A percentile compares a stretch with the other conserved stretches of the same genome.
Conservation (phyloP, 1,139 yeast genomes). For the Pichia sp. region DNA sequence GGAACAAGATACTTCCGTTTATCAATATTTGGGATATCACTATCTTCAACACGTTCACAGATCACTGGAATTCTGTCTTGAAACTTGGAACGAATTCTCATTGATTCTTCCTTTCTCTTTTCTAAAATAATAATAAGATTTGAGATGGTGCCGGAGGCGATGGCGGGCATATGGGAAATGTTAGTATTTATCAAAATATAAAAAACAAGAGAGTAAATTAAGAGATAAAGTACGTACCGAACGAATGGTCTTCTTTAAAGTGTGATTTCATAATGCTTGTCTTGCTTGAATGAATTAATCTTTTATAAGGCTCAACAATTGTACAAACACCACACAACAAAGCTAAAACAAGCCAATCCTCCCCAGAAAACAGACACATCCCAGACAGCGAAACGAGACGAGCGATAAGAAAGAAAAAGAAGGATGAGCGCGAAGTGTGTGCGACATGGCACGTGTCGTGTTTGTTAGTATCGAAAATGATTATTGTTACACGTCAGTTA, state of each 20-base stretch:
- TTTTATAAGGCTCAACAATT: no score
- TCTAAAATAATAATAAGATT: conserved; percentile 36
- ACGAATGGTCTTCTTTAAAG: conserved; percentile 87
- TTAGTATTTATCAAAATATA: not conserved
- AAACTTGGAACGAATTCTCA: conserved; percentile 84
- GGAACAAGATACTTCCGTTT: conserved; percentile 96
- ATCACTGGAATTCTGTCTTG: conserved; percentile 92
- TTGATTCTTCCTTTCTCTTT: conserved; percentile 93
- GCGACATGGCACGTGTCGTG: no score
- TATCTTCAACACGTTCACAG: conserved; percentile 95
- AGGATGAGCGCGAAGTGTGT: no score
- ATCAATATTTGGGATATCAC: conserved; percentile 93
- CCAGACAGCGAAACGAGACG: no score
- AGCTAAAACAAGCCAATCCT: no score
- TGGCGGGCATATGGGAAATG: conserved; percentile 11
- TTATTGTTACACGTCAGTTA: no score
- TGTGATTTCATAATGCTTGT: conserved; percentile 95
- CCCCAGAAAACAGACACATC: no score
- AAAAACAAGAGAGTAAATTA: not conserved
- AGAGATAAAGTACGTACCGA: conserved; percentile 47
- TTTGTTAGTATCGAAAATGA: no score
- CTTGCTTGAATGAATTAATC: no score
- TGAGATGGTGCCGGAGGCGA: not conserved
- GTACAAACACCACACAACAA: no score
- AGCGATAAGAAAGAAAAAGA: no score